Evolutionary conservation across 495 filamentous ascomycete genomes (phyloP).

Genomic region (Parachaetomium inaequale): DNA sequence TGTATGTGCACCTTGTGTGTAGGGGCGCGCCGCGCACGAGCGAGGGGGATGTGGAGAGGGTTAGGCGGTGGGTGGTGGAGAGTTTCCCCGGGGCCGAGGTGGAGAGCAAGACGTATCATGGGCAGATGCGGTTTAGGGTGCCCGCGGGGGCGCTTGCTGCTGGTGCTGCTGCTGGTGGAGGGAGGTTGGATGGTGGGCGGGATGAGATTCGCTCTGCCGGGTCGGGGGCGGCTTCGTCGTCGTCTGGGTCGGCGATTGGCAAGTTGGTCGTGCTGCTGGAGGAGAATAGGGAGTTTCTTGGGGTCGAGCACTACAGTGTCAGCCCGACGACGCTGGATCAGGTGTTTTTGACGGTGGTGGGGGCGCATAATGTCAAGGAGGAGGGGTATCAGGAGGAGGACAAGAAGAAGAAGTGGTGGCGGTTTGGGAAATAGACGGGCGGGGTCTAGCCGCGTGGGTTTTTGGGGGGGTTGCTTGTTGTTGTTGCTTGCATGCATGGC

Average conservation of each 20-base stretch:
- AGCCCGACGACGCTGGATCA: conserved; percentile 80
- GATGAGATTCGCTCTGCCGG: conserved; percentile 16
- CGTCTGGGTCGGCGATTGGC: conserved; percentile 47
- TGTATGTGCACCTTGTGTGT: conserved; percentile 71
- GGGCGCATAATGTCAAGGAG: conserved; percentile 70
- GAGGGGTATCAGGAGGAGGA: conserved; percentile 59
- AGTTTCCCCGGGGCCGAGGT: conserved; percentile 58
- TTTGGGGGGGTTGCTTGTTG: no score
- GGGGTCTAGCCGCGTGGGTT: not conserved
- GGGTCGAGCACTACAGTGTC: conserved; percentile 76
- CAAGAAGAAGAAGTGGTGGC: conserved; percentile 31
- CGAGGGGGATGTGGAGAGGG: conserved; percentile 57
- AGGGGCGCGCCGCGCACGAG: conserved; percentile 65
- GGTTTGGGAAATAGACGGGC: conserved; percentile 5
- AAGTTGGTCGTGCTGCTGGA: conserved; percentile 69
- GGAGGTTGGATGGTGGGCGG: not conserved
- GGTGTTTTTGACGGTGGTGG: conserved; percentile 80
- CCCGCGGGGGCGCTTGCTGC: conserved; percentile 38
- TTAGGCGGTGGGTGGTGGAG: conserved; percentile 58
- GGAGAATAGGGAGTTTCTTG: conserved; percentile 58
- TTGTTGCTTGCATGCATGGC: not conserved
- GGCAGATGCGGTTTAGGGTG: conserved; percentile 75
- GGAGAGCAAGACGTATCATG: conserved; percentile 74
- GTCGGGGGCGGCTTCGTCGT: conserved; percentile 7
- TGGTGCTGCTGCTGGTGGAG: not conserved